A percentile compares a stretch with the other conserved stretches of the same genome.
These are phyloP conservation scores for Herpetomonas tarakana DNA, from an alignment of 208 protist species.

Conservation along the genomic window DNA sequence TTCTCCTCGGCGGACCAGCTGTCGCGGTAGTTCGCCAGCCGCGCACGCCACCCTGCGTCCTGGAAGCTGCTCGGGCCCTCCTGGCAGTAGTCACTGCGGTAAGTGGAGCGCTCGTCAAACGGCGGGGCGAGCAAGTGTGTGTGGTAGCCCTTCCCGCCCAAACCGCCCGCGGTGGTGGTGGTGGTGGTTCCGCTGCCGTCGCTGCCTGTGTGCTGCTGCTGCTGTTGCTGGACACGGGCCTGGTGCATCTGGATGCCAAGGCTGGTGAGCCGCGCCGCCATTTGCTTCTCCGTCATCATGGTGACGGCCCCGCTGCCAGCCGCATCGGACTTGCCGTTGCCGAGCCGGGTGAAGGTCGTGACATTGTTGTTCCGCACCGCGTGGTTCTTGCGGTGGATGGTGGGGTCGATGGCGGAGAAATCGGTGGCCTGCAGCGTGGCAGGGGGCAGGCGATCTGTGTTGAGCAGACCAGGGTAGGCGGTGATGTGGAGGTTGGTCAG, in stretches of 20 bases:
- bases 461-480: slow-evolving; percentile 61
- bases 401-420: slow-evolving; percentile 38
- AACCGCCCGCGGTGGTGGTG: slow-evolving; percentile 16
- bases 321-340: background rate
- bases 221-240: slow-evolving; percentile 15
- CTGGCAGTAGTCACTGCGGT: slow-evolving; percentile 80
- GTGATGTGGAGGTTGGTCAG: slow-evolving; percentile 75
- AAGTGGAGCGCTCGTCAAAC: slow-evolving; percentile 72
- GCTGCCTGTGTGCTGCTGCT: slow-evolving; percentile 3
- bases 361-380: slow-evolving; percentile 36
- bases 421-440: slow-evolving; percentile 27
- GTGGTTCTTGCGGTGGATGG: slow-evolving; percentile 45
- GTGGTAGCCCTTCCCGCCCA: slow-evolving; percentile 1
- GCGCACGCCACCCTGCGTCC: slow-evolving; percentile 16
- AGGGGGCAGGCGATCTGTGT: slow-evolving; percentile 40
- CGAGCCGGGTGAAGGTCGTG: slow-evolving; percentile 17
- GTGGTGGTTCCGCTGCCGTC: slow-evolving; percentile 4
- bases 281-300: slow-evolving; percentile 60
- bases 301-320: slow-evolving; percentile 12
- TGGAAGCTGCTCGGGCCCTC: slow-evolving; percentile 18
- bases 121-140: slow-evolving; percentile 15
- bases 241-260: slow-evolving; percentile 40
- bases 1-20: slow-evolving; percentile 66
- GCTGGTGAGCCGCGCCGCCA: slow-evolving; percentile 32
- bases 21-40: slow-evolving; percentile 53